These are phyloP conservation scores for Cornus controversa DNA, from an alignment of 148 eudicot species.

Conservation along the genomic window DNA sequence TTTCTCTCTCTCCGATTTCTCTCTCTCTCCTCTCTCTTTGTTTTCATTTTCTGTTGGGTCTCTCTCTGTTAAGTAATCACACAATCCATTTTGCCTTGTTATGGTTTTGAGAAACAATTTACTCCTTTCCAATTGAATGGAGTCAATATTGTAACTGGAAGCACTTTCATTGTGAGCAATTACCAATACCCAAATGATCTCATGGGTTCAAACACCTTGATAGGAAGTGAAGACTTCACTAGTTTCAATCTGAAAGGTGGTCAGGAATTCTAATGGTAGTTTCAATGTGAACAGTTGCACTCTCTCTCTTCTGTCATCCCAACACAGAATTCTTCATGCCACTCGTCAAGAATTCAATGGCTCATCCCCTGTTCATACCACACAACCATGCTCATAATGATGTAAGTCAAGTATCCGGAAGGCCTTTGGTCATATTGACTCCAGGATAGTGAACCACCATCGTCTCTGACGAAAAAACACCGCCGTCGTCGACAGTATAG, in stretches of 20 bases:
- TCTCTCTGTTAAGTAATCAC: too few relatives aligned
- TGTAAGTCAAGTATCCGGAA: slow-evolving; percentile 9
- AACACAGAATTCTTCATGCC: slow-evolving; percentile 33
- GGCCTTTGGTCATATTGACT: too few relatives aligned
- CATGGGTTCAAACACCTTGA: slow-evolving; percentile 13
- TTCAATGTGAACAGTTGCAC: too few relatives aligned
- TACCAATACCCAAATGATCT: slow-evolving; percentile 16
- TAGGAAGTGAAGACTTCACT: slow-evolving; percentile 28
- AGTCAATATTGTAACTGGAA: slow-evolving; percentile 17
- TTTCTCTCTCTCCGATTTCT: too few relatives aligned
- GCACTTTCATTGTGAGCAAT: slow-evolving; percentile 16
- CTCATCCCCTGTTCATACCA: slow-evolving; percentile 19
- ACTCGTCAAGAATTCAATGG: slow-evolving; percentile 33
- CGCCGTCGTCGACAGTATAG: too few relatives aligned
- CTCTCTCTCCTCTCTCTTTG: too few relatives aligned
- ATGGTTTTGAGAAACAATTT: slow-evolving; percentile 20
- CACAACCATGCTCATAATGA: slow-evolving; percentile 14
- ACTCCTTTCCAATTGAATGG: slow-evolving; percentile 15
- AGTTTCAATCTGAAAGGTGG: too few relatives aligned
- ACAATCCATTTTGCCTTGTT: slow-evolving; percentile 16
- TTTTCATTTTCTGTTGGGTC: too few relatives aligned
- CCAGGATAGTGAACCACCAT: too few relatives aligned
- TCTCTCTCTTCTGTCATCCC: slow-evolving; percentile 98
- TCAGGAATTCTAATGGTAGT: too few relatives aligned
- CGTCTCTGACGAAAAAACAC: too few relatives aligned